Evolutionary conservation across 192 early-diverging fungal species (phyloP).

Genomic region (Chytriomyces confervae): DNA sequence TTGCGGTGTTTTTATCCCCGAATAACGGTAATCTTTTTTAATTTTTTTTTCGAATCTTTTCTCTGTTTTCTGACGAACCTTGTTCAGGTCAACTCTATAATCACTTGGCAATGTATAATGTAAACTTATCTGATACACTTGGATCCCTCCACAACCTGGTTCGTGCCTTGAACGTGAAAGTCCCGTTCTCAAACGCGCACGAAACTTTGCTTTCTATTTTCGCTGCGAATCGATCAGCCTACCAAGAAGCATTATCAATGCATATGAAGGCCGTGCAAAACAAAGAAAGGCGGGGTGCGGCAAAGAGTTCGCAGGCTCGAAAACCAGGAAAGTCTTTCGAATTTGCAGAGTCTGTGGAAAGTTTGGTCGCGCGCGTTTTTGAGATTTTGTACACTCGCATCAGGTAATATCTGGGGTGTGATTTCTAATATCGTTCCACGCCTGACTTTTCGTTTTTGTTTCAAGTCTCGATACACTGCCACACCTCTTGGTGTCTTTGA

Average conservation of each 20-base stretch:
- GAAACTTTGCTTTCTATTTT: constrained; percentile 41
- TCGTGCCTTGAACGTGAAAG: constrained; percentile 43
- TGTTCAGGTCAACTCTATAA: constrained; percentile 46
- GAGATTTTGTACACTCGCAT: constrained; percentile 45
- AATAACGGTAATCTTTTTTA: constrained; percentile 33
- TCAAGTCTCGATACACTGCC: constrained; percentile 8
- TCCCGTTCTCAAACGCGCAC: constrained; percentile 41
- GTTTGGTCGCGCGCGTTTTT: constrained; percentile 33
- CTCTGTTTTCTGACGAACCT: neutral
- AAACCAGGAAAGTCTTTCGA: neutral
- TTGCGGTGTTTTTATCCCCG: constrained; percentile 41
- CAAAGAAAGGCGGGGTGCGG: too few relatives aligned
- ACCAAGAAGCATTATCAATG: neutral
- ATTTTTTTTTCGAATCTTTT: constrained; percentile 14
- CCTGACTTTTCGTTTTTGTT: neutral
- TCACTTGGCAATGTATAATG: constrained; percentile 45
- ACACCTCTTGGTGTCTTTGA: neutral
- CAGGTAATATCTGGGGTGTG: constrained; percentile 25
- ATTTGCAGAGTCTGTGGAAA: neutral
- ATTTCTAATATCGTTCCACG: neutral
- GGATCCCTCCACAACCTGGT: constrained; percentile 36
- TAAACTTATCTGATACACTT: constrained; percentile 20
- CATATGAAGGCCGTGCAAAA: too few relatives aligned
- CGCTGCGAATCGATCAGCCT: neutral
- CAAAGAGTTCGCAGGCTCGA: too few relatives aligned